A percentile compares a stretch with the other conserved stretches of the same genome.
Conservation (phyloP, 116 monocot genomes). For the Phalaenopsis hybrid region DNA sequence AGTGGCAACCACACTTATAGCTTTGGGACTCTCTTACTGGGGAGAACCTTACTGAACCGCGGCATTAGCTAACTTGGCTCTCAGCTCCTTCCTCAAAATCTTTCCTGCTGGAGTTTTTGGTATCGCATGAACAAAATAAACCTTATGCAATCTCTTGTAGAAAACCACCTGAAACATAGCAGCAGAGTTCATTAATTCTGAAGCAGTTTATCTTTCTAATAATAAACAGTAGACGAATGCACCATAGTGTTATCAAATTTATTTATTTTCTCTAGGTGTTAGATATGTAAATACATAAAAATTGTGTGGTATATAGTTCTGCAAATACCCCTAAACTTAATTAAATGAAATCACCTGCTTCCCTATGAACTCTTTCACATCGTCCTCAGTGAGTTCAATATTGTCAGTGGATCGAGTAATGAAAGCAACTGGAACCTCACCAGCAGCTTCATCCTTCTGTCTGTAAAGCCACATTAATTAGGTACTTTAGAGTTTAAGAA, state of each 20-base stretch:
- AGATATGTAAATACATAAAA: no score
- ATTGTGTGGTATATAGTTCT: no score
- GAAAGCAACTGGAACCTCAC: slow-evolving; percentile 88
- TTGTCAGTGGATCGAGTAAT: slow-evolving; percentile 40
- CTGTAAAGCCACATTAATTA: slow-evolving; percentile 18
- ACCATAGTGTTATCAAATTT: not conserved
- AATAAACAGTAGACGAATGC: not conserved
- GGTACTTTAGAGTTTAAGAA: not conserved
- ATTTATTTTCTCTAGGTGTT: no score
- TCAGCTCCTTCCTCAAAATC: slow-evolving; percentile 69
- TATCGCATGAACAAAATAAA: slow-evolving; percentile 59
- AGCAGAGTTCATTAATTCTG: no score
- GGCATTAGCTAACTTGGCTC: slow-evolving; percentile 31
- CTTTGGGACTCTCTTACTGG: not conserved
- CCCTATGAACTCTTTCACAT: slow-evolving; percentile 69
- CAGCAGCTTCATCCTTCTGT: slow-evolving; percentile 67
- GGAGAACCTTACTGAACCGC: not conserved
- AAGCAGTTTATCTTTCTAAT: no score
- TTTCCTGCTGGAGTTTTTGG: slow-evolving; percentile 79
- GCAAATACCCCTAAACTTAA: not conserved
- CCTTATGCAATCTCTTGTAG: slow-evolving; percentile 70
- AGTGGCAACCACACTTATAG: not conserved
- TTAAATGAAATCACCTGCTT: slow-evolving; percentile 54
- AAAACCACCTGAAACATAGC: slow-evolving; percentile 55
- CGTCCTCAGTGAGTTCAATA: slow-evolving; percentile 49